Evolutionary conservation across 768 basidiomycete species (phyloP).

Genomic region (Suillus luteus): DNA sequence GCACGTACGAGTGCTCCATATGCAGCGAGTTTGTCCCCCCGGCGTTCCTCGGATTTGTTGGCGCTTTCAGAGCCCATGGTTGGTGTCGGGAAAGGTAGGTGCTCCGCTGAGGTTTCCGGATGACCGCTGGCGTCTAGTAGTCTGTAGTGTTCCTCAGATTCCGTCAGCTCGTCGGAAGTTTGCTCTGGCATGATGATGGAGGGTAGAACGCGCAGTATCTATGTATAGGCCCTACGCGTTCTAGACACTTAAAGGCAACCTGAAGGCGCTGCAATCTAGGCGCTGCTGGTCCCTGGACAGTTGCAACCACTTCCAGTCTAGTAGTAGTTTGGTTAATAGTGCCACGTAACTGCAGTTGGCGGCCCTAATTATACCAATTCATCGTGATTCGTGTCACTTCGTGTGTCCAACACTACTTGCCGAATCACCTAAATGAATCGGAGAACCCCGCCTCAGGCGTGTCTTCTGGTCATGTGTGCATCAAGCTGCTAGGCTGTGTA

Average conservation of each 20-base stretch:
- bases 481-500: too few relatives aligned
- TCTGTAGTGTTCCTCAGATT: slow-evolving; percentile 20
- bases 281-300: not conserved
- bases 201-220: not conserved
- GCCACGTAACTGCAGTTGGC: not conserved
- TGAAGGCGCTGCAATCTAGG: not conserved
- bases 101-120: not conserved
- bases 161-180: not conserved
- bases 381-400: too few relatives aligned
- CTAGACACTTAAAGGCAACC: not conserved
- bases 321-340: not conserved
- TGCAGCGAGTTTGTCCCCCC: slow-evolving; percentile 39
- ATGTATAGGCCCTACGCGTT: not conserved
- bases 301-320: not conserved
- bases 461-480: too few relatives aligned
- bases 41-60: slow-evolving; percentile 39
- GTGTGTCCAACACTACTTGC: not conserved
- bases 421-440: not conserved
- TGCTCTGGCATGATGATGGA: slow-evolving; percentile 5
- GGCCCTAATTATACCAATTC: not conserved
- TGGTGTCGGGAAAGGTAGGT: slow-evolving; percentile 3
- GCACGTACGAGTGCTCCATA: slow-evolving; percentile 40
- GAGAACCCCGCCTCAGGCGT: too few relatives aligned
- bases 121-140: slow-evolving; percentile 16
- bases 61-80: slow-evolving; percentile 28